These are phyloP conservation scores for Penicillium sp. DNA, from an alignment of 2,329 filamentous ascomycete species.

Conservation along the genomic window DNA sequence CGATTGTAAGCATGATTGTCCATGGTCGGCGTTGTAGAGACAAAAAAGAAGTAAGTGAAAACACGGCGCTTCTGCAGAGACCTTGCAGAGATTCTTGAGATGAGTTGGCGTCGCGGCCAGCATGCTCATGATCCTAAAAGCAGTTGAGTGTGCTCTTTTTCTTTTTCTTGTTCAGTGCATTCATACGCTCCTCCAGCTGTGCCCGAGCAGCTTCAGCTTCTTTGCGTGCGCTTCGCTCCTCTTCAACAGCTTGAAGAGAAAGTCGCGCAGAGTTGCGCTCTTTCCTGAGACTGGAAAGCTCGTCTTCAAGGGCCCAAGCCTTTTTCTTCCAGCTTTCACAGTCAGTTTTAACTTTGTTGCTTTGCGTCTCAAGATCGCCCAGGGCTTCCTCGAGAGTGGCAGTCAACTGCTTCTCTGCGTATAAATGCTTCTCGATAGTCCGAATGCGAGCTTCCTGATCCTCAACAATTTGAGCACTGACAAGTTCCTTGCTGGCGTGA, in stretches of 20 bases:
- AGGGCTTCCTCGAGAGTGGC: constrained; percentile 92
- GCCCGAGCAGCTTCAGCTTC: constrained; percentile 84
- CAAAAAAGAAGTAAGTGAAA: constrained; percentile 2
- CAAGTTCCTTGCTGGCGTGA: constrained; percentile 74
- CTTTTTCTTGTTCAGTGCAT: constrained; percentile 85
- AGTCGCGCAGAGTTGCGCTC: constrained; percentile 55
- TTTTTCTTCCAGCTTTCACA: constrained; percentile 88
- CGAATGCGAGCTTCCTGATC: constrained; percentile 93
- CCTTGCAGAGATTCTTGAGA: too few species aligned
- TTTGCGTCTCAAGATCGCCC: constrained; percentile 84
- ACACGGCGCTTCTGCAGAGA: constrained; percentile 10
- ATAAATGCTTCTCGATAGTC: constrained; percentile 93
- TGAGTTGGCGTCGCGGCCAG: too few species aligned
- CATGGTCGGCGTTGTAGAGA: constrained; percentile 1
- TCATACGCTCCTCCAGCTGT: constrained; percentile 91
- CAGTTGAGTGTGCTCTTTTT: constrained; percentile 94
- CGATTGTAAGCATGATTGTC: too few species aligned
- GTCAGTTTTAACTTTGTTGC: constrained; percentile 85
- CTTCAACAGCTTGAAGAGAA: constrained; percentile 83
- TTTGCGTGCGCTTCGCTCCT: constrained; percentile 87
- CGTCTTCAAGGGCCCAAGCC: constrained; percentile 66
- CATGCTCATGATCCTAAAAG: constrained; percentile 57
- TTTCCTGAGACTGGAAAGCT: constrained; percentile 48
- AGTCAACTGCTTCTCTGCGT: constrained; percentile 93
- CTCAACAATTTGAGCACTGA: constrained; percentile 76